Conservation (phyloP, 305 asterid genomes). For the Fraxinus nigra region DNA sequence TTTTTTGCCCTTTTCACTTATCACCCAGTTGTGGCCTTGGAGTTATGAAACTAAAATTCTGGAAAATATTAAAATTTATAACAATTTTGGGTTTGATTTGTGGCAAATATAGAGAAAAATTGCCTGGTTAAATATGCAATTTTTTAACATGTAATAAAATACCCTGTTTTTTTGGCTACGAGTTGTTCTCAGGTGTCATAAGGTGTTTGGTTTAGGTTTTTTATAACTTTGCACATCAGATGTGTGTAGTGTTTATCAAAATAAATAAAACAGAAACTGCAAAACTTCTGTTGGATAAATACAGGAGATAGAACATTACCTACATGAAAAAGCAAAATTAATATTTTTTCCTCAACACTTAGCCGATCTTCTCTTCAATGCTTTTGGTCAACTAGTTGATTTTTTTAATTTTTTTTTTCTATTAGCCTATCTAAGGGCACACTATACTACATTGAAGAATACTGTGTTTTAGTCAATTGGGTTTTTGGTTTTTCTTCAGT, state of each 20-base stretch:
- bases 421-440: too few species aligned
- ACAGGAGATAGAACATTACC: neutral
- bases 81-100: neutral
- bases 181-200: constrained; percentile 10
- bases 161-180: neutral
- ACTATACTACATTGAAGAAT: too few species aligned
- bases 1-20: neutral
- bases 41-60: neutral
- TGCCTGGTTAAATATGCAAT: neutral
- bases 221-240: neutral
- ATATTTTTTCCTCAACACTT: too few species aligned
- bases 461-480: too few species aligned
- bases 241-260: neutral
- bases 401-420: too few species aligned
- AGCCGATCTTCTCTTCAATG: too few species aligned
- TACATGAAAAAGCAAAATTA: neutral
- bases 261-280: constrained; percentile 4
- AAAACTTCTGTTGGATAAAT: neutral
- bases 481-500: neutral
- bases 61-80: neutral
- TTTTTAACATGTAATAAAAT: constrained; percentile 2
- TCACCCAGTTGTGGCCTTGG: constrained; percentile 20
- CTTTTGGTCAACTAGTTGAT: neutral
- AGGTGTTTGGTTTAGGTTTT: neutral
- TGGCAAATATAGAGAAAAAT: neutral